Evolutionary conservation across 148 eudicot genomes (phyloP), one percentile per base, ranked within the genome.

Genomic region (Arbutus unedo): DNA sequence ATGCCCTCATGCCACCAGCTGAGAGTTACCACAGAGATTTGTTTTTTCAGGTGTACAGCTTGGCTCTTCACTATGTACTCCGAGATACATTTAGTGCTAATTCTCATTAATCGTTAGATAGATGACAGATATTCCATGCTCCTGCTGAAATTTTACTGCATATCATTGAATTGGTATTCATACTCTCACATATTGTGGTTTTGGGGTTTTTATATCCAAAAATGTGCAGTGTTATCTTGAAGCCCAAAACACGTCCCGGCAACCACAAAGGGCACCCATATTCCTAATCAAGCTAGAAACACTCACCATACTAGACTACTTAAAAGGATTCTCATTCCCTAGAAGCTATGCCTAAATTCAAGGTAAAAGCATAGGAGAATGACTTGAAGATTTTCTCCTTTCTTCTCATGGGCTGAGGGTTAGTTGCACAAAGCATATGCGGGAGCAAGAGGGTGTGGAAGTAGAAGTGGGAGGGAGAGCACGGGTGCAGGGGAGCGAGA

Each of bases 1-100:
- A 96, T 89, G 90, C 97, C 38, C 97, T 96, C 79, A 91, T 96
- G 94, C 97, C 94, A 86, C 97, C 99, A 50, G 89, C 92, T 83
- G 99, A 94, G 87, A 85, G 74, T 81, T 94, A 94, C 83, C 99
- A 96, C 86, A 87, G 97, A 82, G 91, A 91, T 83, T 84, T 94
- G 86, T 96, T 91, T 92, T 96, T 96, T 81, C 98, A 96, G 98
- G 97, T 93, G 90, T 79, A 78, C 7, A 81, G 64, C 81, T 76
- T 72, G 45, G 47, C 56, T 75, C 9, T 81, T 84, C 78, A 38
- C 57, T 54, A 43, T 81, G 18, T 70, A 56, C 43, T 56, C 10
- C 31, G 14, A 77, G 62, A 38, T 76, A 41, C 49, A 78, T 41
- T 56, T 19, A 0, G 16, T 43, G 3, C 74, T 11, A 68, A 68